Percentiles rank a stretch among this genome's conserved stretches.
phyloP scores from a whole-genome alignment of 2,329 filamentous ascomycete genomes.

The Penicillium sp. region DNA sequence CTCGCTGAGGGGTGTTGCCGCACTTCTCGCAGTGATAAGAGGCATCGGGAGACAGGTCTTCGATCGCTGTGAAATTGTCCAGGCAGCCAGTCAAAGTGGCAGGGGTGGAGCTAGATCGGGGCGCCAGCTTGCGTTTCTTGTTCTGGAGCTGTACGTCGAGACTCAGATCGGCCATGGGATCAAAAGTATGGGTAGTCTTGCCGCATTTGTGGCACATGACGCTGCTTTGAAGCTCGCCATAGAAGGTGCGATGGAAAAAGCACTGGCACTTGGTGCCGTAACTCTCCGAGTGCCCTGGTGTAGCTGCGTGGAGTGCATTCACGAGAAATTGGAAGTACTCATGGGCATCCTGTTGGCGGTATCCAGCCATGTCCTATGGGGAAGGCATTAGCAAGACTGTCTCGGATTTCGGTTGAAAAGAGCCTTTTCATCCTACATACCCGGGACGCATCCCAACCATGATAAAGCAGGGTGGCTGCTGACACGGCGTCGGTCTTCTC shows the following conservation, averaged over 20 bases:
- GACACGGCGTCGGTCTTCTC: slow-evolving; percentile 81
- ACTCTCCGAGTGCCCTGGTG: slow-evolving; percentile 70
- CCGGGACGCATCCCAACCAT: slow-evolving; percentile 57
- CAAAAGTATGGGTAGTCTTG: slow-evolving; percentile 76
- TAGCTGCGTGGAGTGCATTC: slow-evolving; percentile 78
- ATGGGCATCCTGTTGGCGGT: slow-evolving; percentile 94
- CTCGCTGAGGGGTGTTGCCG: slow-evolving; percentile 69
- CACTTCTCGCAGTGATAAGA: slow-evolving; percentile 87
- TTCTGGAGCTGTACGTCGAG: slow-evolving; percentile 78
- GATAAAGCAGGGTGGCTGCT: slow-evolving; percentile 74
- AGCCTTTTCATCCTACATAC: slow-evolving; percentile 7
- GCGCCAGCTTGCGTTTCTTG: slow-evolving; percentile 48
- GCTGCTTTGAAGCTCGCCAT: slow-evolving; percentile 84
- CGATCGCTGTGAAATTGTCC: slow-evolving; percentile 81
- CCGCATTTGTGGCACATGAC: slow-evolving; percentile 88
- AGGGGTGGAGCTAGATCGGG: slow-evolving; percentile 35
- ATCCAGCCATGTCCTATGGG: slow-evolving; percentile 71
- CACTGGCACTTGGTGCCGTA: slow-evolving; percentile 66
- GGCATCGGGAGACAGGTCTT: slow-evolving; percentile 66
- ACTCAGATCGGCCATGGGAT: slow-evolving; percentile 88
- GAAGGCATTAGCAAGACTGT: slow-evolving; percentile 3
- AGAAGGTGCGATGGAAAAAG: slow-evolving; percentile 92
- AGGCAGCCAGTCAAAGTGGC: slow-evolving; percentile 72
- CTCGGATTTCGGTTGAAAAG: background rate
- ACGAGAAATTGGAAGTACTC: slow-evolving; percentile 96